Percentiles rank a stretch among this genome's conserved stretches.
phyloP scores from a whole-genome alignment of 495 filamentous ascomycete genomes.

The Podospora sp. region DNA sequence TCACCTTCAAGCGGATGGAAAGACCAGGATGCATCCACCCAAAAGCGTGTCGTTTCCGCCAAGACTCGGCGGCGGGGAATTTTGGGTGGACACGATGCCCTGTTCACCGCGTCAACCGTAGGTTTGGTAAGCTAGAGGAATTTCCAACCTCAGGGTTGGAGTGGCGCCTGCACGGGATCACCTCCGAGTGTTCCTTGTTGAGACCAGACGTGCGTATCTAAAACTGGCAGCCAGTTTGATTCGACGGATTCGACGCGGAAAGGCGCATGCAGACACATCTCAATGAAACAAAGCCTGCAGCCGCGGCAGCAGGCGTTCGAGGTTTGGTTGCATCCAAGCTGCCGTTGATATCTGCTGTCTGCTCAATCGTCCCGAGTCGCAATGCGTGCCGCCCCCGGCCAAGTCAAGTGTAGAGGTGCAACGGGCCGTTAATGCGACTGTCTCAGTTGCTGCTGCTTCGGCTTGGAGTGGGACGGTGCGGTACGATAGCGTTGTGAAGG shows the following conservation, averaged over 20 bases:
- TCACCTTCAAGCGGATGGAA: background rate
- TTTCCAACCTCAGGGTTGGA: slow-evolving; percentile 23
- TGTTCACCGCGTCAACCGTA: slow-evolving; percentile 23
- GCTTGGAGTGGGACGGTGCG: background rate
- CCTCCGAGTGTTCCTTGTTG: background rate
- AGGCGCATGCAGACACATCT: background rate
- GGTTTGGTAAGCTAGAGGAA: slow-evolving; percentile 14
- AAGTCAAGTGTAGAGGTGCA: slow-evolving; percentile 13
- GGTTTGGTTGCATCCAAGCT: slow-evolving; percentile 2
- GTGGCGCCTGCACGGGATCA: slow-evolving; percentile 23
- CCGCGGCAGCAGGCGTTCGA: background rate
- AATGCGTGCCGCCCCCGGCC: background rate
- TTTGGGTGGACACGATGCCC: background rate
- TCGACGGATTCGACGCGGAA: slow-evolving; percentile 12
- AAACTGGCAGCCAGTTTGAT: background rate
- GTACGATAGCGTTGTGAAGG: background rate
- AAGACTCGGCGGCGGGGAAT: background rate
- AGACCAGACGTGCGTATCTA: background rate
- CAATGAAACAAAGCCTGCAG: slow-evolving; percentile 3
- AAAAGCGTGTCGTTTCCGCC: background rate
- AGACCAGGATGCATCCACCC: background rate
- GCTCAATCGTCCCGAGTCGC: background rate
- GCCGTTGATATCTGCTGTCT: background rate
- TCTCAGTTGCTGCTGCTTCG: slow-evolving; percentile 8
- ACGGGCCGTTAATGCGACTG: slow-evolving; percentile 23